Evolutionary conservation across 352 stramenopile species (phyloP).

Genomic region (Globisporangium yorkense): DNA sequence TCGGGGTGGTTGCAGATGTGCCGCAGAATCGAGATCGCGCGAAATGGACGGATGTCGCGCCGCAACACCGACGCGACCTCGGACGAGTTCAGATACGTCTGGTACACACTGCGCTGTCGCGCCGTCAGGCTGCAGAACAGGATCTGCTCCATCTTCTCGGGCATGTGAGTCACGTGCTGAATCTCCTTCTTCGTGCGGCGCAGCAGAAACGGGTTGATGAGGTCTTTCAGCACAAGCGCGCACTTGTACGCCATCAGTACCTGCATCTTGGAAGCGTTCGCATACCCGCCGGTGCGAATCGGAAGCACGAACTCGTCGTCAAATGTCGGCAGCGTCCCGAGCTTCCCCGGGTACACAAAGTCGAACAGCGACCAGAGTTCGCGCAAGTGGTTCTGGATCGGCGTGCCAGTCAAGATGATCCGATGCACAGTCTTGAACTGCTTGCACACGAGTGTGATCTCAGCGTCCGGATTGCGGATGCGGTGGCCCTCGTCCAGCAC

Average conservation of each 20-base stretch:
- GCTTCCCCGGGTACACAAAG: conserved; percentile 97
- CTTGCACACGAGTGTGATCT: conserved; percentile 95
- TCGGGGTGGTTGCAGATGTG: conserved; percentile 99
- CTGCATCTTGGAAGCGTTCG: conserved; percentile 92
- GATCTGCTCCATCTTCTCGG: conserved; percentile 98
- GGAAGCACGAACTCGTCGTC: conserved; percentile 96
- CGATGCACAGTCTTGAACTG: conserved; percentile 87
- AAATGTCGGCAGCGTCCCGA: conserved; percentile 97
- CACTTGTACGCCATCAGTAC: conserved; percentile 96
- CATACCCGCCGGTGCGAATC: conserved; percentile 93
- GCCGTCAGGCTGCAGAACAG: conserved; percentile 94
- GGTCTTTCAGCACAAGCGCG: conserved; percentile 92
- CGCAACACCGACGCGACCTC: conserved; percentile 90
- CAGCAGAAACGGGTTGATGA: conserved; percentile 97
- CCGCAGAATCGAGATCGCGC: conserved; percentile 93
- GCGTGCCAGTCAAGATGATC: conserved; percentile 90
- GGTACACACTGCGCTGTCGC: conserved; percentile 89
- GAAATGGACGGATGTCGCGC: conserved; percentile 80
- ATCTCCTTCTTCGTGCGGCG: conserved; percentile 94
- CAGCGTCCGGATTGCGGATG: conserved; percentile 97
- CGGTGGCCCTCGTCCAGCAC: conserved; percentile 99
- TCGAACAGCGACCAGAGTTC: conserved; percentile 99
- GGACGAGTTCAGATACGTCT: conserved; percentile 88
- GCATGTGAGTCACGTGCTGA: conserved; percentile 88
- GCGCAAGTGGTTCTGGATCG: conserved; percentile 92